Evolutionary conservation across 2,329 filamentous ascomycete genomes (phyloP).

Genomic region (Fusarium coicis): DNA sequence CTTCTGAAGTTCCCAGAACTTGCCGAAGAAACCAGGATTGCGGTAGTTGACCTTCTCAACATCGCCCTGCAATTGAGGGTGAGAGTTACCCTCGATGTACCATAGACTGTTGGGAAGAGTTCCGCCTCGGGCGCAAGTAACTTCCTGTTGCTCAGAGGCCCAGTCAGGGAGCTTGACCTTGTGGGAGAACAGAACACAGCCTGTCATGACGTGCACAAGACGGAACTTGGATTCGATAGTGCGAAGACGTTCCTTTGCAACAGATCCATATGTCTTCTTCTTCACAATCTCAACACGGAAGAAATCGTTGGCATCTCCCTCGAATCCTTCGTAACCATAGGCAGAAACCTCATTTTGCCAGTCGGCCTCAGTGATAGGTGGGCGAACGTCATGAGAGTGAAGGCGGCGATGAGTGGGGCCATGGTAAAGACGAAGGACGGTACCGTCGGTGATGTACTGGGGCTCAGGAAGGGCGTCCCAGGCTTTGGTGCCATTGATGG

Average conservation of each 20-base stretch:
- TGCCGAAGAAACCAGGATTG: conserved; percentile 94
- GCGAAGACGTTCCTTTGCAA: conserved; percentile 85
- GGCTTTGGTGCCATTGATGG: conserved; percentile 81
- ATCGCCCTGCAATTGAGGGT: conserved; percentile 77
- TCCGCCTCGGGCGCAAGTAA: conserved; percentile 93
- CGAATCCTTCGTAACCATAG: conserved; percentile 96
- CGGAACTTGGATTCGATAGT: conserved; percentile 98
- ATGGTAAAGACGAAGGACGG: conserved; percentile 86
- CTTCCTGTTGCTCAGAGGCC: conserved; percentile 98
- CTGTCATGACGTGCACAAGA: conserved; percentile 95
- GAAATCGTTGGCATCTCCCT: conserved; percentile 94
- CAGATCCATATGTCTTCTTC: conserved; percentile 80
- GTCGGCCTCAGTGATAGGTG: conserved; percentile 85
- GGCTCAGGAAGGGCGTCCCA: conserved; percentile 81
- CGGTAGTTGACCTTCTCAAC: conserved; percentile 97
- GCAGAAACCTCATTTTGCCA: conserved; percentile 98
- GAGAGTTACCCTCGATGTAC: conserved; percentile 93
- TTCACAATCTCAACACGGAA: conserved; percentile 97
- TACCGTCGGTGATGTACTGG: conserved; percentile 80
- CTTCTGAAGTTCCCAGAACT: conserved; percentile 96
- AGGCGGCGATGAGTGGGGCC: conserved; percentile 84
- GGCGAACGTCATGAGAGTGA: conserved; percentile 94
- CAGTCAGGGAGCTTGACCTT: conserved; percentile 98
- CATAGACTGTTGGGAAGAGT: conserved; percentile 96
- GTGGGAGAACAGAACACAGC: conserved; percentile 95